phyloP scores from a whole-genome alignment of 2,329 filamentous ascomycete genomes.

The Massarina eburnea region DNA sequence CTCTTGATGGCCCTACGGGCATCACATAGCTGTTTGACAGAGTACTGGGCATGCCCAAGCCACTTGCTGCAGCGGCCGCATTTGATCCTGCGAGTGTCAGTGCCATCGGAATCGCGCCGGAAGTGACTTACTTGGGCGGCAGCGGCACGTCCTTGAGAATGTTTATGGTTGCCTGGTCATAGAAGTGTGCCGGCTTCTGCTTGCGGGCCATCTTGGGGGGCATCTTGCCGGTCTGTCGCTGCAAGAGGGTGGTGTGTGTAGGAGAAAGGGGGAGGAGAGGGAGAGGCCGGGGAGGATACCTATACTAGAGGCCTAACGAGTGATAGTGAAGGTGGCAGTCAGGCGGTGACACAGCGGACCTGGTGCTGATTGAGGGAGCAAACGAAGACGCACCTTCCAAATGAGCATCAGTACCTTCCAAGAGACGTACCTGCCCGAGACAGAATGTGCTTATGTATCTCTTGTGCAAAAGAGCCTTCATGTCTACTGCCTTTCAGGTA shows the following conservation, averaged over 20 bases:
- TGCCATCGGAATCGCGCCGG: too few relatives aligned
- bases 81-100: conserved; percentile 48
- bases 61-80: conserved; percentile 51
- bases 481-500: too few relatives aligned
- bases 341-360: too few relatives aligned
- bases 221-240: not conserved
- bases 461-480: too few relatives aligned
- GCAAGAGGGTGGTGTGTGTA: not conserved
- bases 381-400: too few relatives aligned
- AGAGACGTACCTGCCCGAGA: too few relatives aligned
- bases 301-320: not conserved
- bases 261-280: not conserved
- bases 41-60: conserved; percentile 44
- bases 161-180: not conserved
- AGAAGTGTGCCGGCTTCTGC: conserved; percentile 1
- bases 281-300: not conserved
- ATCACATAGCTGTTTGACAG: conserved; percentile 51
- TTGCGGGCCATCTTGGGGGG: conserved; percentile 1
- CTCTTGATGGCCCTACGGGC: conserved; percentile 20
- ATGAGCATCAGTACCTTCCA: too few relatives aligned
- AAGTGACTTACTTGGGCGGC: conserved; percentile 16
- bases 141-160: conserved; percentile 20
- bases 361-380: too few relatives aligned
- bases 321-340: not conserved
- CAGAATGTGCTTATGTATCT: too few relatives aligned